A percentile compares a stretch with the other conserved stretches of the same genome.
Conservation (phyloP, 2,329 filamentous ascomycete genomes). For the Pseudocercospora eumusae region DNA sequence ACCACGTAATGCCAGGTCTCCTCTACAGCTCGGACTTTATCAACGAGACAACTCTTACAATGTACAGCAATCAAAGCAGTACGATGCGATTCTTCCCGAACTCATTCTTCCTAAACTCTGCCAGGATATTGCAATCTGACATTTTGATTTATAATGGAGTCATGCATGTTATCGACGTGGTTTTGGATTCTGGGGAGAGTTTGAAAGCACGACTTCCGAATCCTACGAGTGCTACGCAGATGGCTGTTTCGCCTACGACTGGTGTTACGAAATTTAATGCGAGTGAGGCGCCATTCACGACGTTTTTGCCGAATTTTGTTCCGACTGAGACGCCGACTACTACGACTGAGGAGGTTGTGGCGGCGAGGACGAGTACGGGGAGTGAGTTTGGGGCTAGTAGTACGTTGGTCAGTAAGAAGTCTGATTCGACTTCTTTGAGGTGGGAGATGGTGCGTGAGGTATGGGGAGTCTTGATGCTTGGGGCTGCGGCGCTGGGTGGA, state of each 20-base stretch:
- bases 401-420: not conserved
- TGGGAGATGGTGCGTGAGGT: not conserved
- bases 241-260: conserved; percentile 36
- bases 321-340: conserved; percentile 17
- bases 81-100: conserved; percentile 49
- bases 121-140: conserved; percentile 53
- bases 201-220: conserved; percentile 41
- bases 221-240: conserved; percentile 41
- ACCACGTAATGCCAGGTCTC: conserved; percentile 40
- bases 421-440: no score
- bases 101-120: conserved; percentile 54
- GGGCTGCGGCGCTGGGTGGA: not conserved
- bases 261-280: conserved; percentile 14
- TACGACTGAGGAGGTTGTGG: not conserved
- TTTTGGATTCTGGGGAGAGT: conserved; percentile 49
- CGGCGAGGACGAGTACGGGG: not conserved
- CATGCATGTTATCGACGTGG: conserved; percentile 55
- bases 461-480: not conserved
- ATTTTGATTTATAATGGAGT: conserved; percentile 59
- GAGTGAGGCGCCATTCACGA: conserved; percentile 26
- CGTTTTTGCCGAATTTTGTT: conserved; percentile 21
- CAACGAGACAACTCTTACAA: conserved; percentile 31
- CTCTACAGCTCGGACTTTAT: conserved; percentile 39
- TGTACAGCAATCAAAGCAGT: conserved; percentile 42
- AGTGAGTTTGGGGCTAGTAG: not conserved